Evolutionary conservation across 1,139 yeast genomes (phyloP), one percentile per base, ranked within the genome.

Genomic region (Candida gigantensis): DNA sequence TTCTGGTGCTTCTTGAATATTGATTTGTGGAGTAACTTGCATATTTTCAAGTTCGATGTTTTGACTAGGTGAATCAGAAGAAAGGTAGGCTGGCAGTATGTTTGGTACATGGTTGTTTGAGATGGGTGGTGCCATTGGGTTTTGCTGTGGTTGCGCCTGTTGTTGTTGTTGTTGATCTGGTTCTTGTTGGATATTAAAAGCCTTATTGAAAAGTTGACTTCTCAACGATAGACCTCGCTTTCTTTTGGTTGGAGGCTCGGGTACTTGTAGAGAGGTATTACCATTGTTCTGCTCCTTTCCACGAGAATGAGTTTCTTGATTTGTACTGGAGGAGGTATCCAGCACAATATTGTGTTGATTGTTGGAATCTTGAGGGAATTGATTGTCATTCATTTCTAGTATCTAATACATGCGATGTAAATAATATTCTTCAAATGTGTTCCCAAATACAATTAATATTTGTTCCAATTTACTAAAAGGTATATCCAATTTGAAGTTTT

Each of bases 191-290:
- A 46, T 48, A 24, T 52, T 47, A n/a, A 67, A 46, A 7, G 67
- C 58, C 44, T 76, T 81, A 56, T 76, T 81, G 61, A 85, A 78
- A 44, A 85, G 68, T 59, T 84, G 94, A 0, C 89, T 74, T 47
- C 95, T 70, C 37, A 86, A 62, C 3, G 92, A 83, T 42, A 82
- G 78, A 0, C 94, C 90, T 53, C 95, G 65, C 45, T 77, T 79
- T 44, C 92, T 67, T 33, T 75, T 59, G 3, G 58, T 45, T 15
- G 55, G 62, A 4, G 62, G 63, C 6, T 62, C 53, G 19, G 52
- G 40, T 9, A 37, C 40, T 27, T 24, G 34, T 16, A 36, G 34
- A 7, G 36, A 28, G 14, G 21, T 15, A 21, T 24, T 24, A 3
- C 18, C 11, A 6, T 25, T 18, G 14, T 23, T 15, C 5, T 11